Base-by-base conservation (phyloP, 116 monocot species). In the Iris pallida region DNA sequence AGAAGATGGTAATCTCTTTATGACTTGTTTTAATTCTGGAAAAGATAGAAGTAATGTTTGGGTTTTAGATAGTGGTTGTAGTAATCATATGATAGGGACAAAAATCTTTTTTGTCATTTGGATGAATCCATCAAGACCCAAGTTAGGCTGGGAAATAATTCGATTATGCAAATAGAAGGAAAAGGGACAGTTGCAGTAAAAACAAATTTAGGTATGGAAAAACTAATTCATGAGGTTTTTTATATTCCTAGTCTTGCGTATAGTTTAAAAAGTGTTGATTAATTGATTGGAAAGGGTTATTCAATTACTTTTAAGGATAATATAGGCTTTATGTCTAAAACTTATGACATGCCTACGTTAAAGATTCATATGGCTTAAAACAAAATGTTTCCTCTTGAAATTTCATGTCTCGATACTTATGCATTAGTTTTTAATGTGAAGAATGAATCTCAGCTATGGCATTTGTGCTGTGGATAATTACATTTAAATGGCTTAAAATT, bases 1-100 rank as follows among this genome's bases (percentile, higher is more conserved):
- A 43, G 59, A 56, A 5, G 68, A 69, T 20, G 48, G 58, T 65
- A 68, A 72, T 8, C 2, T 73, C 4, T 82, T 82, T 59, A 20
- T 58, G n/a, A 54, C 73, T 16, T 18, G 46, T 16, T 57, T 4
- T 20, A 18, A 17, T 42, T 47, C 4, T 55, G 9, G n/a, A n/a
- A n/a, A n/a, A n/a, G n/a, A n/a, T n/a, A n/a, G n/a, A n/a, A n/a
- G n/a, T n/a, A n/a, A n/a, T n/a, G n/a, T n/a, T n/a, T n/a, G n/a
- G n/a, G n/a, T n/a, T n/a, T n/a, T n/a, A n/a, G n/a, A n/a, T n/a
- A 72, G 62, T 58, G 79, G 69, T 5, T 83, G 83, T 63, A 71
- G 60, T 45, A 79, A 72, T 13, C 79, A 83, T n/a, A 68, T 76
- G 79, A 46, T 56, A 13, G 67, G 79, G 7, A 7, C 57, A 8